Conservation (phyloP, 1,284 basidiomycete species). For the Abortiporus biennis region DNA sequence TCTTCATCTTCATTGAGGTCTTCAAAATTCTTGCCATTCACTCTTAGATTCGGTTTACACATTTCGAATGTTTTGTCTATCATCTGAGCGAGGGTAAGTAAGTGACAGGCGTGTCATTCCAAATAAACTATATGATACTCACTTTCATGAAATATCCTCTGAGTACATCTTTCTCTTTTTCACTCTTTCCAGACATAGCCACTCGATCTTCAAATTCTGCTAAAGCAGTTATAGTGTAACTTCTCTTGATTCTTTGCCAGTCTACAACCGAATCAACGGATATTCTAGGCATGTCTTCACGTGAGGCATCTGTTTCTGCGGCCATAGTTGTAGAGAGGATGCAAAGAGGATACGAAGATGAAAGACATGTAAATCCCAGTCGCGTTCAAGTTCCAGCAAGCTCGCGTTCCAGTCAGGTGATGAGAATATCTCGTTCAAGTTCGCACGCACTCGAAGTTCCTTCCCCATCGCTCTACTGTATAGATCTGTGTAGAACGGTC, state of each 20-base stretch:
- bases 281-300: slow-evolving; percentile 59
- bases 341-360: too few relatives aligned
- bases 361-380: too few relatives aligned
- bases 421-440: too few relatives aligned
- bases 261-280: slow-evolving; percentile 57
- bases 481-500: too few relatives aligned
- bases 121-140: slow-evolving; percentile 5
- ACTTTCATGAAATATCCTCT: slow-evolving; percentile 47
- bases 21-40: slow-evolving; percentile 76
- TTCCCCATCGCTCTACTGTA: too few relatives aligned
- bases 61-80: slow-evolving; percentile 56
- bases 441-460: too few relatives aligned
- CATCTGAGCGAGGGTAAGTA: slow-evolving; percentile 33
- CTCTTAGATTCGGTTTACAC: slow-evolving; percentile 64
- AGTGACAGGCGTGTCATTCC: slow-evolving; percentile 1
- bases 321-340: too few relatives aligned
- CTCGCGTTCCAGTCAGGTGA: too few relatives aligned
- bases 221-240: slow-evolving; percentile 40
- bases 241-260: slow-evolving; percentile 52
- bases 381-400: too few relatives aligned
- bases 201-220: slow-evolving; percentile 38
- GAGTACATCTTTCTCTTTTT: slow-evolving; percentile 34
- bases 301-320: slow-evolving; percentile 31
- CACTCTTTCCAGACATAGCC: slow-evolving; percentile 26
- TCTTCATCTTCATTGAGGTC: slow-evolving; percentile 50